Evolutionary conservation across 2,329 filamentous ascomycete species (phyloP), one percentile per base, ranked within the genome.

Genomic region (Aspergillus tamarii): DNA sequence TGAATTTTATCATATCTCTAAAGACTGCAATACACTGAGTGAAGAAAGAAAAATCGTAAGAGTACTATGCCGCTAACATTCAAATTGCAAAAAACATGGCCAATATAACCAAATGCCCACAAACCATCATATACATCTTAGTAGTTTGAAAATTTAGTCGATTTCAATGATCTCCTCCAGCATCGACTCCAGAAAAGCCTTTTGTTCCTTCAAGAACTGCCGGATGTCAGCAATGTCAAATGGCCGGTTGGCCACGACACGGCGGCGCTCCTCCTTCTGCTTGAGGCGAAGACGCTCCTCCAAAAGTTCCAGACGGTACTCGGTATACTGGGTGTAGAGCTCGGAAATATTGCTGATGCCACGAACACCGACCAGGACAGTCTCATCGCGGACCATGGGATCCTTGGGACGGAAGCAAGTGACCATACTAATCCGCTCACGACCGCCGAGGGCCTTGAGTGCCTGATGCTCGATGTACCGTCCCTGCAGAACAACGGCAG

Each of bases 401-500:
- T 30, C 14, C 43, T 30, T 26, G 41, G 43, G 56, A 4, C 56
- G 57, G 21, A 59, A 59, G 9, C 26, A 16, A 4, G 43, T 61
- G 19, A 61, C 53, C 53, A 57, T 56, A 9, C 52, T 61, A 19
- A 61, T 61, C 10, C 59, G 30, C 28, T 61, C 59, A 6, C 36
- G 52, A 6, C 59, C 59, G 1, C 59, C 59, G 3, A 57, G 16
- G 1, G 59, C 26, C 28, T 57, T 61, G 2, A 61, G 12, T 0
- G 52, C 53, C 26, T 57, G 52, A 19, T 61, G 59, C 21, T 61
- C 59, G 32, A 61, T 39, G 10, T 61, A 61, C 12, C 59, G 41
- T 3, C 59, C 59, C 26, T 61, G 59, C 59, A 61, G 56, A 16
- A 61, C 39, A 3, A 61, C 52, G 2, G 59, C 59, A 3, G 52